phyloP scores from a whole-genome alignment of 345 rosid species.

The Chamaenerion angustifolium region DNA sequence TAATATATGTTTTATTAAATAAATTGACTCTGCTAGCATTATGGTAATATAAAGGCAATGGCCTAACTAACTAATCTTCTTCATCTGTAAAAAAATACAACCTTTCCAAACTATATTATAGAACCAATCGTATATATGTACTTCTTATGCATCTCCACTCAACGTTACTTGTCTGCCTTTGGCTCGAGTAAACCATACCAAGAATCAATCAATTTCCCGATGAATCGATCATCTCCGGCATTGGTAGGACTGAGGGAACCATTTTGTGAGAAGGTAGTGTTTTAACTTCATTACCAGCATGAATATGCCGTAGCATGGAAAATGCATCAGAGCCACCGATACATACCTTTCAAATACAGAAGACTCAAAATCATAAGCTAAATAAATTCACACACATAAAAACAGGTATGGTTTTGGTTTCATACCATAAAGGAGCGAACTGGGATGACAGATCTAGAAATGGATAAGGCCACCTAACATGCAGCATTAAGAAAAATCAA shows the following conservation, averaged over 20 bases:
- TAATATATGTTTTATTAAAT: too few species aligned
- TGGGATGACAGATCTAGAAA: slow-evolving; percentile 84
- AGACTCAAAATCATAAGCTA: too few species aligned
- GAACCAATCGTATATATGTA: too few species aligned
- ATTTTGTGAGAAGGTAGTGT: slow-evolving; percentile 42
- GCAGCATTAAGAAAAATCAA: too few species aligned
- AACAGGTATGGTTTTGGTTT: slow-evolving; percentile 1
- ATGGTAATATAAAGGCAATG: slow-evolving; percentile 11
- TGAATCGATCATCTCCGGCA: slow-evolving; percentile 23
- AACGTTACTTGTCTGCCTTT: too few species aligned
- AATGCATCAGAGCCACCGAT: slow-evolving; percentile 70
- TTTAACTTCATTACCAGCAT: slow-evolving; percentile 59
- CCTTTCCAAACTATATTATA: too few species aligned
- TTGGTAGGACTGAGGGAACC: slow-evolving; percentile 70
- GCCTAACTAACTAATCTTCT: slow-evolving; percentile 39
- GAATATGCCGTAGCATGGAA: slow-evolving; percentile 70
- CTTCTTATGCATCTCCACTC: too few species aligned
- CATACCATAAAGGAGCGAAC: slow-evolving; percentile 80
- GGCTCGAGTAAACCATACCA: neutral
- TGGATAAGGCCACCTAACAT: slow-evolving; percentile 97
- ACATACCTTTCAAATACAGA: slow-evolving; percentile 61
- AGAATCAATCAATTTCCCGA: neutral
- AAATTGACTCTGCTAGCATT: too few species aligned
- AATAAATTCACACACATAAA: neutral
- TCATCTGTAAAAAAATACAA: too few species aligned